Conservation (phyloP, 2,329 filamentous ascomycete species). For the Ophiostoma sp. region DNA sequence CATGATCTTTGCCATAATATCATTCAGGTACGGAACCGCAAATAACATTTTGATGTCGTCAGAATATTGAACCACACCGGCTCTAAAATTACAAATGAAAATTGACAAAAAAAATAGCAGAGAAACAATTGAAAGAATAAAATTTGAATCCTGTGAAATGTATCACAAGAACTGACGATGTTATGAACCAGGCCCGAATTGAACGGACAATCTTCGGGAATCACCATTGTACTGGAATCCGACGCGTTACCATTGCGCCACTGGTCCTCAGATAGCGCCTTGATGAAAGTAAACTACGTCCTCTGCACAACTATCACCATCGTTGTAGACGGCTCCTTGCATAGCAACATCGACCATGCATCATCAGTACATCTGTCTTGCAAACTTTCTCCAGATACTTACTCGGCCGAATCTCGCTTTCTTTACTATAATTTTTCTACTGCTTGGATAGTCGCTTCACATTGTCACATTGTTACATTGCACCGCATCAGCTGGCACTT, state of each 20-base stretch:
- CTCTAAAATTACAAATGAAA: no score
- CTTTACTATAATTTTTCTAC: neutral
- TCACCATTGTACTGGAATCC: constrained; percentile 27
- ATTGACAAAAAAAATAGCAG: no score
- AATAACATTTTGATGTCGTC: no score
- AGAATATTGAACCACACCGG: no score
- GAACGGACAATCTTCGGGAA: constrained; percentile 29
- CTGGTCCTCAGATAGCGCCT: constrained; percentile 6
- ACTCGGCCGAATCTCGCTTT: neutral
- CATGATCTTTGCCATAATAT: neutral
- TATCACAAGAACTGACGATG: no score
- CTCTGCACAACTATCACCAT: neutral
- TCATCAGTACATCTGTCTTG: neutral
- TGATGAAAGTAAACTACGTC: no score
- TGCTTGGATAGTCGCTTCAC: neutral
- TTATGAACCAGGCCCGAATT: constrained; percentile 27
- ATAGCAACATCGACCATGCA: neutral
- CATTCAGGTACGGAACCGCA: neutral
- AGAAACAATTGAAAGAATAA: no score
- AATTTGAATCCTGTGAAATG: no score
- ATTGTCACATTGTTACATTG: neutral
- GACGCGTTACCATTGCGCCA: constrained; percentile 29
- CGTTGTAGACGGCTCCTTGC: neutral
- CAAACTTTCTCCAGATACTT: neutral
- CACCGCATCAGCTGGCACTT: neutral